Base-by-base conservation (phyloP, 2,329 filamentous ascomycete species). In the Aphanocladium album region DNA sequence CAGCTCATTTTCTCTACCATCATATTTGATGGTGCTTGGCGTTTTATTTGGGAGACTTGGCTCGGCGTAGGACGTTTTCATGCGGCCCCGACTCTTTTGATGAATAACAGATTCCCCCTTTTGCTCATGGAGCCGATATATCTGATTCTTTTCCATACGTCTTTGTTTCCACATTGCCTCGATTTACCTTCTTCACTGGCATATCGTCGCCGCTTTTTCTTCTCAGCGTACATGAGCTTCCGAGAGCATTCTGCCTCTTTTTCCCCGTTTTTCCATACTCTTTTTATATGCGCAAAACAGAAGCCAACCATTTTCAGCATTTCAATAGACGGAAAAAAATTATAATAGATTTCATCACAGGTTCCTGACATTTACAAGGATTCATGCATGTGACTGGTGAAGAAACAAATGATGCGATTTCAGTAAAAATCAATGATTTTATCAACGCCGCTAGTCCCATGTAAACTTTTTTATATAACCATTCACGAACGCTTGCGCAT, bases 401-500 rank as follows among this genome's bases (percentile, higher is more conserved):
- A 30, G 8, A 11, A 17, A 12, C 35, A 33, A 21, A n/a, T 43
- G 2, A 27, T n/a, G 5, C 4, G 16, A 43, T 16, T 16, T 16
- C 19, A 17, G 27, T 8, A 35, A 17, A 49, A 49, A 14, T 25
- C n/a, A 16, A 37, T 57, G 43, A 46, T 39, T 57, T 57, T 41
- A 57, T 39, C 4, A 47, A 57, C 43, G 45, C 54, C 54, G 5
- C 17, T 37, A 16, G 16, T 49, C 33, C 54, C 21, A 39, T 23
- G 23, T 41, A 41, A n/a, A n/a, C n/a, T n/a, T n/a, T 21, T 14
- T 37, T 21, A 33, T 35, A 21, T 25, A 35, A 37, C 50, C 16
- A n/a, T 23, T 27, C 45, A 62, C 1, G 41, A 55, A 5, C 56
- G 43, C 77, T 83, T 91, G 76, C 83, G 89, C 45, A 83, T 71